These are phyloP conservation scores for Suhomyces taliae DNA, from an alignment of 1,139 yeast genomes.

Conservation along the genomic window DNA sequence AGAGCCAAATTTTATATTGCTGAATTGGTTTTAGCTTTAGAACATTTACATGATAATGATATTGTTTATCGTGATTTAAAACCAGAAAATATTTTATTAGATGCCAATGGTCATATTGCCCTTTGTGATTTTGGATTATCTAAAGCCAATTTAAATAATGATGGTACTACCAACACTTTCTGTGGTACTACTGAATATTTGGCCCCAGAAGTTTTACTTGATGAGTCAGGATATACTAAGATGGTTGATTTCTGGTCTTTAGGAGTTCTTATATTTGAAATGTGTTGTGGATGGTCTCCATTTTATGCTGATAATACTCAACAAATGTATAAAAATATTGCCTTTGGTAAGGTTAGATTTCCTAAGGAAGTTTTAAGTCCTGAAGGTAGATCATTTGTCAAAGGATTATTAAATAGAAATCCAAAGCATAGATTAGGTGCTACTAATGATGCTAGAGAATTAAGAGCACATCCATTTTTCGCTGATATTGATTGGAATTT, in stretches of 20 bases:
- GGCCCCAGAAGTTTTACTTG: constrained; percentile 78
- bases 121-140: constrained; percentile 95
- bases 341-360: constrained; percentile 94
- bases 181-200: constrained; percentile 96
- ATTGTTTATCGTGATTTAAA: constrained; percentile 93
- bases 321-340: constrained; percentile 97
- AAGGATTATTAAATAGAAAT: constrained; percentile 89
- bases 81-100: constrained; percentile 90
- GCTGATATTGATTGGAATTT: constrained; percentile 88
- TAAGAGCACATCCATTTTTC: constrained; percentile 88
- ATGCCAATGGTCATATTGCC: constrained; percentile 96
- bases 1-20: constrained; percentile 96
- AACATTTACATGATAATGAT: constrained; percentile 88
- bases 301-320: constrained; percentile 96
- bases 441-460: constrained; percentile 84
- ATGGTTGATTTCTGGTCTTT: constrained; percentile 89
- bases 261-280: constrained; percentile 78
- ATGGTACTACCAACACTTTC: constrained; percentile 94
- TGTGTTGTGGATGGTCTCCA: constrained; percentile 99
- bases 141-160: constrained; percentile 82
- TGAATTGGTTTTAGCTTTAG: constrained; percentile 86
- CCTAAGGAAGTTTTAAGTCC: constrained; percentile 91
- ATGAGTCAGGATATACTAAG: constrained; percentile 82
- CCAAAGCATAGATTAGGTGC: constrained; percentile 95
- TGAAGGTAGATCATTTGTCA: constrained; percentile 92